phyloP scores from a whole-genome alignment of 768 basidiomycete genomes.

The Boletus vinaceobasis region DNA sequence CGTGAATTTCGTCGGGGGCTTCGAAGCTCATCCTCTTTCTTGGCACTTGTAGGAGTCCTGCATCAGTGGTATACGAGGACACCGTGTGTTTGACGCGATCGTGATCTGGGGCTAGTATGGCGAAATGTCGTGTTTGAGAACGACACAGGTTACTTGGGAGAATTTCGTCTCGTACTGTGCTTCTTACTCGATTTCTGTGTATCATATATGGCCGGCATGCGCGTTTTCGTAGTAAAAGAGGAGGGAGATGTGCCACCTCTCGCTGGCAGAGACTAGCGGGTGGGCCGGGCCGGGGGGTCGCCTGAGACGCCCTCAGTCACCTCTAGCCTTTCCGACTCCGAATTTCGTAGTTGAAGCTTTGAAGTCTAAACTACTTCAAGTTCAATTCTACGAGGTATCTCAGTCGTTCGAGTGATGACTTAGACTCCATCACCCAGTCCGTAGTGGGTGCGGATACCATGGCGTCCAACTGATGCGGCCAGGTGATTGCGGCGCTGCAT shows the following conservation, averaged over 20 bases:
- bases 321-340: no score
- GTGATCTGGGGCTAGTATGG: neutral
- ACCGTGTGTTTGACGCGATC: neutral
- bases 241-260: no score
- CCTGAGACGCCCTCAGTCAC: no score
- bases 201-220: neutral
- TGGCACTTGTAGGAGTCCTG: slow-evolving; percentile 24
- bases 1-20: neutral
- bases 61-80: slow-evolving; percentile 26
- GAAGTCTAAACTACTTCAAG: no score
- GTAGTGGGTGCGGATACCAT: neutral
- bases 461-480: neutral
- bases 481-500: neutral
- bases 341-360: no score
- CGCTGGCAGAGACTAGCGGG: no score
- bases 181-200: neutral
- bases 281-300: no score
- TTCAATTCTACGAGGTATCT: no score
- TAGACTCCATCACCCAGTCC: neutral
- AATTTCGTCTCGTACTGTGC: neutral
- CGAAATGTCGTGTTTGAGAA: neutral
- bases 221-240: neutral
- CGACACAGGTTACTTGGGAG: neutral
- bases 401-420: no score
- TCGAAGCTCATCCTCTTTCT: neutral